phyloP scores from a whole-genome alignment of 2,329 filamentous ascomycete genomes.

The Aspergillus sergii region DNA sequence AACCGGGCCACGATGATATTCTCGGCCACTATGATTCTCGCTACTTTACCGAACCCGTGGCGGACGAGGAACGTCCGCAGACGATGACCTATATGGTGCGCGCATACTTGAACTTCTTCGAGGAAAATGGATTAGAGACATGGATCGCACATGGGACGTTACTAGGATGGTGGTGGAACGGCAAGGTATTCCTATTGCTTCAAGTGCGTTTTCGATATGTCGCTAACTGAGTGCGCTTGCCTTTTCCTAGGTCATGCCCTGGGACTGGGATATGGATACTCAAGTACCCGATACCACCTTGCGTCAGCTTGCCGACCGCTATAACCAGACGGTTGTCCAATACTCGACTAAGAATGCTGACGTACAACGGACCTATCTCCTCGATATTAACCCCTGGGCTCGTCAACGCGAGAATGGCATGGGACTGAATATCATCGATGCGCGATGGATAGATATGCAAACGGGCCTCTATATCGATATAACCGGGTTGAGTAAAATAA shows the following conservation, averaged over 20 bases:
- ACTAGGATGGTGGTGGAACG: slow-evolving; percentile 89
- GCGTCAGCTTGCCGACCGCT: slow-evolving; percentile 62
- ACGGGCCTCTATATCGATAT: slow-evolving; percentile 85
- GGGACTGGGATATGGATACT: slow-evolving; percentile 84
- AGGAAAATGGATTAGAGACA: slow-evolving; percentile 69
- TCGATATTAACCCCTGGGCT: slow-evolving; percentile 76
- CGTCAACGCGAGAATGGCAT: slow-evolving; percentile 63
- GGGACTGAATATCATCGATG: slow-evolving; percentile 80
- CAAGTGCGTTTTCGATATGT: neutral
- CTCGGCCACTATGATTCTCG: slow-evolving; percentile 75
- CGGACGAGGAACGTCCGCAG: slow-evolving; percentile 67
- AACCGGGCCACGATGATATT: slow-evolving; percentile 62
- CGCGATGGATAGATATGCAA: slow-evolving; percentile 74
- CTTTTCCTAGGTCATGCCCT: slow-evolving; percentile 67
- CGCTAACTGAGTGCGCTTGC: neutral
- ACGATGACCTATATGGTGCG: slow-evolving; percentile 71
- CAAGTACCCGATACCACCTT: slow-evolving; percentile 73
- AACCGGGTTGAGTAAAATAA: slow-evolving; percentile 71
- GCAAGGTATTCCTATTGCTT: slow-evolving; percentile 45
- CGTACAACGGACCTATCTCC: slow-evolving; percentile 61
- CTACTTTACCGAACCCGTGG: slow-evolving; percentile 66
- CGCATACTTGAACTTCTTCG: slow-evolving; percentile 71
- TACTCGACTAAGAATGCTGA: slow-evolving; percentile 45
- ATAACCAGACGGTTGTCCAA: slow-evolving; percentile 67
- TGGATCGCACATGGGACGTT: slow-evolving; percentile 87